A percentile compares a stretch with the other conserved stretches of the same genome.
These are phyloP conservation scores for Boletus sp. DNA, from an alignment of 768 basidiomycete genomes.

Conservation along the genomic window DNA sequence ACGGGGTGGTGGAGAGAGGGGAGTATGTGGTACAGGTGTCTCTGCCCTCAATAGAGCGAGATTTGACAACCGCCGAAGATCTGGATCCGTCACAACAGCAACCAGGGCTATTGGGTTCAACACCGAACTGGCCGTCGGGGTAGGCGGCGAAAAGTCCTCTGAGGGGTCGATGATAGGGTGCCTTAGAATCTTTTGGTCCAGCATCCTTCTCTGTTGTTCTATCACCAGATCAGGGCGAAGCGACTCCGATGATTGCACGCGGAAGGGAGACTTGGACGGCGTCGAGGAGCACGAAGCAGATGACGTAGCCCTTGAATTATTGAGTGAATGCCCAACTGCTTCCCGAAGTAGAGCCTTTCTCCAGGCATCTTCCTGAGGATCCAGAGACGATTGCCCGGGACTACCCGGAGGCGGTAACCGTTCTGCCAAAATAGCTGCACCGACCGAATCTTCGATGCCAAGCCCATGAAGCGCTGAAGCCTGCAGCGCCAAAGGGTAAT, in stretches of 20 bases:
- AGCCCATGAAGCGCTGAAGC: slow-evolving; percentile 71
- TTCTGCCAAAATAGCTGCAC: slow-evolving; percentile 74
- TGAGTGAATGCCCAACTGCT: slow-evolving; percentile 76
- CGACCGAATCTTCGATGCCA: slow-evolving; percentile 71
- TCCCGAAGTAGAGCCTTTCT: slow-evolving; percentile 71
- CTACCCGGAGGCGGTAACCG: slow-evolving; percentile 64
- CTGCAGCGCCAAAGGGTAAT: slow-evolving; percentile 73
- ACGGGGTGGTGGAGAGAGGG: slow-evolving; percentile 66
- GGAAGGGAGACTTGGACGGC: slow-evolving; percentile 31
- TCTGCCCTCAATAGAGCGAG: slow-evolving; percentile 57
- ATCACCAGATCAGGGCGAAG: slow-evolving; percentile 15
- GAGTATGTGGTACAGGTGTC: slow-evolving; percentile 62
- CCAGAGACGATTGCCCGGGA: slow-evolving; percentile 56
- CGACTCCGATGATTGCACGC: slow-evolving; percentile 22
- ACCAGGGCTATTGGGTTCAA: slow-evolving; percentile 10
- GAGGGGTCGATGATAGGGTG: slow-evolving; percentile 38
- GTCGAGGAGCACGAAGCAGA: slow-evolving; percentile 37
- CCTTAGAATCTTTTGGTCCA: slow-evolving; percentile 46
- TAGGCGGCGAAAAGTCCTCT: slow-evolving; percentile 31
- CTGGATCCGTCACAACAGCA: slow-evolving; percentile 25
- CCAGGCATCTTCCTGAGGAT: slow-evolving; percentile 66
- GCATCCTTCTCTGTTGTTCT: slow-evolving; percentile 25
- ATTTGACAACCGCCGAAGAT: slow-evolving; percentile 39
- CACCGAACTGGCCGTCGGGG: slow-evolving; percentile 6
- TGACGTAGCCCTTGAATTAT: slow-evolving; percentile 50